Evolutionary conservation across 1,284 basidiomycete genomes (phyloP).

Genomic region (Tilletia caries): DNA sequence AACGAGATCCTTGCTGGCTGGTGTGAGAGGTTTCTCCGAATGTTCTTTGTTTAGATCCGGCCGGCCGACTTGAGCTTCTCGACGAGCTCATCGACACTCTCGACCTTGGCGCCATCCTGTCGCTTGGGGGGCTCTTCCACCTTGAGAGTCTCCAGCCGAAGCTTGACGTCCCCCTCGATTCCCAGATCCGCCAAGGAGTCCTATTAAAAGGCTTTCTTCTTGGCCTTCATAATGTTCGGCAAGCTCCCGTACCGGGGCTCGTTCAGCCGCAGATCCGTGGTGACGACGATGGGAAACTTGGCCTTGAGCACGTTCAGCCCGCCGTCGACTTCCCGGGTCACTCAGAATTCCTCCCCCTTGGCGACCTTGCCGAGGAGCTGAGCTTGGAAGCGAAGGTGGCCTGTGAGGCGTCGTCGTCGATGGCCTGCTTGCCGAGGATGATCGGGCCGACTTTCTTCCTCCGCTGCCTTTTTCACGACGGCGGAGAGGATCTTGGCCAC

Average conservation of each 20-base stretch:
- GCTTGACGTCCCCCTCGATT: constrained; percentile 68
- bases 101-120: constrained; percentile 85
- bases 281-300: constrained; percentile 79
- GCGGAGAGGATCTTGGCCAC: constrained; percentile 80
- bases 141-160: constrained; percentile 79
- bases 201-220: constrained; percentile 95
- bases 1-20: no score
- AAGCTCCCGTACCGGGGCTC: constrained; percentile 53
- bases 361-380: constrained; percentile 62
- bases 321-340: constrained; percentile 91
- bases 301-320: constrained; percentile 80
- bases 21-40: no score
- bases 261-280: constrained; percentile 75
- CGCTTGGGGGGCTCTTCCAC: constrained; percentile 89
- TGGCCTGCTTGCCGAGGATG: constrained; percentile 97
- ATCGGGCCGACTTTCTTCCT: constrained; percentile 69
- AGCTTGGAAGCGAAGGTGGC: constrained; percentile 92
- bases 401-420: constrained; percentile 95
- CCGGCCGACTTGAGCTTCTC: constrained; percentile 87
- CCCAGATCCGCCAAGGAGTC: constrained; percentile 75
- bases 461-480: constrained; percentile 64
- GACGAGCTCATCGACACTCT: constrained; percentile 82
- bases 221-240: constrained; percentile 64
- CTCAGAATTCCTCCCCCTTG: constrained; percentile 66
- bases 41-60: constrained; percentile 57